A percentile compares a stretch with the other conserved stretches of the same genome.
phyloP scores from a whole-genome alignment of 2,329 filamentous ascomycete genomes.

The Aspergillus sp. region DNA sequence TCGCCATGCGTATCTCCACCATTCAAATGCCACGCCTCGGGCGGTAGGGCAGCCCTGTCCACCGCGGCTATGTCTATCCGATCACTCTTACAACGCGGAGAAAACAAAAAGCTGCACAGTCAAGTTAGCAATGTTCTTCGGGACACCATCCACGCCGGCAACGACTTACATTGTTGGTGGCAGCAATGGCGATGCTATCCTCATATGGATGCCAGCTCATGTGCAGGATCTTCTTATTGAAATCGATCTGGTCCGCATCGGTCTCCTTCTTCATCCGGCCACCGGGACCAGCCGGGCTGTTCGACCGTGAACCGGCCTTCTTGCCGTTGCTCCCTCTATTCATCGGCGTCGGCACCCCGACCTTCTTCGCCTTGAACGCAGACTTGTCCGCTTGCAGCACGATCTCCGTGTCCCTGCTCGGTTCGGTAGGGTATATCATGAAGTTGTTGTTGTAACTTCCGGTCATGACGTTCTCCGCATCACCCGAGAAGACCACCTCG shows the following conservation, averaged over 20 bases:
- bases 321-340: slow-evolving; percentile 64
- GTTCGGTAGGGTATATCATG: slow-evolving; percentile 98
- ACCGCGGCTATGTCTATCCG: slow-evolving; percentile 1
- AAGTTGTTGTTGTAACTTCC: slow-evolving; percentile 99
- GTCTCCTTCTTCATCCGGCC: slow-evolving; percentile 98
- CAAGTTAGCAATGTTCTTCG: too few species aligned
- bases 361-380: slow-evolving; percentile 99
- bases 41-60: not conserved
- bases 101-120: slow-evolving; percentile 62
- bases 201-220: slow-evolving; percentile 99
- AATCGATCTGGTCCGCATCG: slow-evolving; percentile 97
- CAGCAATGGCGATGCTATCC: slow-evolving; percentile 98
- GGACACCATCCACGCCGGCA: too few species aligned
- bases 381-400: slow-evolving; percentile 97
- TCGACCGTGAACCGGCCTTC: slow-evolving; percentile 79
- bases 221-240: slow-evolving; percentile 99
- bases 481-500: slow-evolving; percentile 96
- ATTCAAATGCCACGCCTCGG: not conserved
- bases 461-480: slow-evolving; percentile 98
- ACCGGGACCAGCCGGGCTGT: slow-evolving; percentile 77
- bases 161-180: slow-evolving; percentile 96
- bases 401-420: slow-evolving; percentile 92
- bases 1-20: slow-evolving; percentile 1
- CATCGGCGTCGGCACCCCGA: slow-evolving; percentile 94
- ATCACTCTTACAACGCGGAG: slow-evolving; percentile 53